Base-by-base conservation (phyloP, 352 stramenopile genomes). In the Plasmopara viticola region DNA sequence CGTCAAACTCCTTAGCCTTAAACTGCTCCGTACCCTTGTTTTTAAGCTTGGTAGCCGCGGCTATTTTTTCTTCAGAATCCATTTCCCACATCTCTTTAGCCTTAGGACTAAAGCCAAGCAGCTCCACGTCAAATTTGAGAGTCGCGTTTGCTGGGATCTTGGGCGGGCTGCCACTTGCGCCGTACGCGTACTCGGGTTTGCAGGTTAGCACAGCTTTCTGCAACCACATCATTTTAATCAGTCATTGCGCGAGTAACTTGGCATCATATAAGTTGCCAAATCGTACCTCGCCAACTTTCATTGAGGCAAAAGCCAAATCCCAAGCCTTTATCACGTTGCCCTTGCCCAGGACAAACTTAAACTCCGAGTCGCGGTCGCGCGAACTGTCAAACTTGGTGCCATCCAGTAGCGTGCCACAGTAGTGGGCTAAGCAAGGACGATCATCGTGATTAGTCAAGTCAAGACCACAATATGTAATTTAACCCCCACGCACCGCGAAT, bases 101-200 rank as follows among this genome's bases (percentile, higher is more conserved):
- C 70, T 98, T 98, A 46, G 95, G 87, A 47, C 82, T 79, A 66
- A 97, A 98, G 42, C 81, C 87, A 25, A 98, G 61, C 44, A 98
- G 66, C 71, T 98, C 95, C 8, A 98, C 93, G 44, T 98, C 95
- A 68, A 98, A 98, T 62, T 96, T 87, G 14, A 98, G 69, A 48
- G 85, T 96, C 6, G 94, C 87, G 48, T 96, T 93, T n/a, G 78
- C 65, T 7, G 95, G 95, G 58, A 98, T 98, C 64, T 97, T 98
- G 0, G 91, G 92, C 29, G 91, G 92, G 48, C 74, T 94, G 35
- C 90, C 89, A 38, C 57, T 81, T 44, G 79, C 80, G 14, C 95
- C 94, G 69, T 98, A 98, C 20, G 85, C 95, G 61, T 98, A 98
- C 60, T 97, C 87, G 9, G 87, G 75, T 56, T 87, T 84, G 63